These are phyloP conservation scores for Rhododendron griersonianum DNA, from an alignment of 148 eudicot species.

Conservation along the genomic window DNA sequence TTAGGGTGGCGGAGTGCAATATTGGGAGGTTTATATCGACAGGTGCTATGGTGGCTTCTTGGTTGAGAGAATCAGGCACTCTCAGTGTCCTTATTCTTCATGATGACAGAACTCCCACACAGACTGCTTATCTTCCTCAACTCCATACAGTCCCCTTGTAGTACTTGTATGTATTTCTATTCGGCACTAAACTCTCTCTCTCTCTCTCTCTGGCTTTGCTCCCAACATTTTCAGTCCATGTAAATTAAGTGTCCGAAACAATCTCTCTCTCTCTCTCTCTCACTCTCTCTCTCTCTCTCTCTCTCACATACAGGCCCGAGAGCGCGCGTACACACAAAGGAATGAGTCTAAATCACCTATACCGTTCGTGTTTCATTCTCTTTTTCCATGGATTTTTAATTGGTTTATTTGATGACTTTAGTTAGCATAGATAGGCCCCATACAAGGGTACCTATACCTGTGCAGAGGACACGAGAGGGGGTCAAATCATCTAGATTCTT, in stretches of 20 bases:
- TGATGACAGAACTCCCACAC: constrained; percentile 30
- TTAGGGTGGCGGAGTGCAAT: constrained; percentile 62
- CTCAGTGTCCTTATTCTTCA: constrained; percentile 59
- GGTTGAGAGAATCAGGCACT: constrained; percentile 80
- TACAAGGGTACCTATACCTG: no score
- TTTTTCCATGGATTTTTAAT: neutral
- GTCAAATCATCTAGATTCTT: no score
- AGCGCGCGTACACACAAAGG: neutral
- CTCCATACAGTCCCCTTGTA: neutral
- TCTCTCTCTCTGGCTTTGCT: neutral
- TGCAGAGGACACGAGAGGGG: no score
- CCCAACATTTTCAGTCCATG: neutral
- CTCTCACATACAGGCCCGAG: no score
- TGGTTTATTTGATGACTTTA: neutral
- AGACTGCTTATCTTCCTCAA: neutral
- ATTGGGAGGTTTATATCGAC: constrained; percentile 79
- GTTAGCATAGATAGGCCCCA: neutral
- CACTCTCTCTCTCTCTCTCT: neutral
- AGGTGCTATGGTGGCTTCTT: constrained; percentile 68
- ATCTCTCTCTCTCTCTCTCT: neutral
- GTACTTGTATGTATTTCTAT: neutral
- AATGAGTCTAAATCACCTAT: neutral
- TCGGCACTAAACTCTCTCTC: neutral
- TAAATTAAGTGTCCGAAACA: neutral
- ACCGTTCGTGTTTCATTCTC: neutral